Conservation (phyloP, 2,329 filamentous ascomycete species). For the Alternaria brassicae region DNA sequence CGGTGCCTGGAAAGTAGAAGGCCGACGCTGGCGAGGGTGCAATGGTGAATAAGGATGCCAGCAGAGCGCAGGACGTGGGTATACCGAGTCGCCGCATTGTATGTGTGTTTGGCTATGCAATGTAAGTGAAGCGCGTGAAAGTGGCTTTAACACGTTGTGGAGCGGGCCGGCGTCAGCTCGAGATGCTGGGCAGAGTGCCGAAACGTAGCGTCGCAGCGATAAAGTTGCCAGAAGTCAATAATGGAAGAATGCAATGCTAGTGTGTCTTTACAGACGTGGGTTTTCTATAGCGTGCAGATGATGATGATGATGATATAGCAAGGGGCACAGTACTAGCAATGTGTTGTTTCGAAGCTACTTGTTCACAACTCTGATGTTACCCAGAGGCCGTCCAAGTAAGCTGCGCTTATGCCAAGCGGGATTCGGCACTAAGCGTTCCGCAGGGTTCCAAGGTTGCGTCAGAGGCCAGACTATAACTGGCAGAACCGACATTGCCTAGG, state of each 20-base stretch:
- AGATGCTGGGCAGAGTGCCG: slow-evolving; percentile 20
- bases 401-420: slow-evolving; percentile 31
- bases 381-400: slow-evolving; percentile 18
- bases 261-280: neutral
- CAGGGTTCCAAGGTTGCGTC: no score
- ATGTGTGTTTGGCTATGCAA: slow-evolving; percentile 5
- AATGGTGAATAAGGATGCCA: slow-evolving; percentile 50
- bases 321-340: slow-evolving; percentile 23
- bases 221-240: slow-evolving; percentile 9
- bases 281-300: slow-evolving; percentile 3
- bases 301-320: neutral
- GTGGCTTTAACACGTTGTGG: slow-evolving; percentile 10
- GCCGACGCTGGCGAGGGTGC: slow-evolving; percentile 58
- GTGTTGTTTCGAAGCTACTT: slow-evolving; percentile 35
- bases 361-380: slow-evolving; percentile 32
- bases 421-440: slow-evolving; percentile 12
- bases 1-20: slow-evolving; percentile 96
- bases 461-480: neutral
- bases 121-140: slow-evolving; percentile 6
- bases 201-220: slow-evolving; percentile 18
- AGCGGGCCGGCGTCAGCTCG: slow-evolving; percentile 19
- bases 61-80: slow-evolving; percentile 33
- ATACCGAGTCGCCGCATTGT: slow-evolving; percentile 43
- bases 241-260: neutral
- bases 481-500: neutral